These are phyloP conservation scores for Colletotrichum spinosum DNA, from an alignment of 2,329 filamentous ascomycete genomes.

Conservation along the genomic window DNA sequence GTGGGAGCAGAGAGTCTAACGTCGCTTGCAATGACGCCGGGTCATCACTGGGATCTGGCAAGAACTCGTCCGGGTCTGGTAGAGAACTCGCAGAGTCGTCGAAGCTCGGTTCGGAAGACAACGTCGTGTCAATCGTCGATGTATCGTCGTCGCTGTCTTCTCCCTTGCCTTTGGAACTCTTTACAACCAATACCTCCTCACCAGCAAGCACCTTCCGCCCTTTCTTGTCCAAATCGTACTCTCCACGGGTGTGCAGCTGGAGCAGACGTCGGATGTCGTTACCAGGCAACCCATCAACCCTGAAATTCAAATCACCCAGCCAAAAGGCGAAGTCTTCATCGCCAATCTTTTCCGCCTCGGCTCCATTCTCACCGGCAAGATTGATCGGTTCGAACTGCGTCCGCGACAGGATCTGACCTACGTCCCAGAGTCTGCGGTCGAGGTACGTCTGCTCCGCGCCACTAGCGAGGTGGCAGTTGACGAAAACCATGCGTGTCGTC, in stretches of 20 bases:
- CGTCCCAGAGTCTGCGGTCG: constrained; percentile 92
- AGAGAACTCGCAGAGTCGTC: constrained; percentile 56
- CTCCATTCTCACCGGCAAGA: constrained; percentile 72
- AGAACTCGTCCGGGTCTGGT: constrained; percentile 74
- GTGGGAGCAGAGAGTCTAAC: constrained; percentile 84
- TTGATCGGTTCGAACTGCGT: constrained; percentile 82
- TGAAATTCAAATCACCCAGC: constrained; percentile 96
- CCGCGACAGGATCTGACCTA: constrained; percentile 78
- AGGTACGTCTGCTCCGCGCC: constrained; percentile 82
- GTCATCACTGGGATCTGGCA: constrained; percentile 77
- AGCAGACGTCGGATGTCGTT: constrained; percentile 90
- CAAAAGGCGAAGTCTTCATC: constrained; percentile 96
- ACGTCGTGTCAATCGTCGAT: constrained; percentile 48
- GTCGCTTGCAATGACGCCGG: constrained; percentile 91
- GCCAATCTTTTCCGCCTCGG: constrained; percentile 78
- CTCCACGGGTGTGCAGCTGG: constrained; percentile 82
- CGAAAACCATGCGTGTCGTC: constrained; percentile 87
- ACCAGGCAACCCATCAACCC: constrained; percentile 87
- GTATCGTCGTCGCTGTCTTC: constrained; percentile 61
- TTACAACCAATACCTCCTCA: constrained; percentile 48
- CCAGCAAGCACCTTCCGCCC: constrained; percentile 55
- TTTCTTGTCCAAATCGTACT: constrained; percentile 71
- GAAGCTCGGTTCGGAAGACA: constrained; percentile 45
- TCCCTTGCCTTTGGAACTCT: constrained; percentile 39
- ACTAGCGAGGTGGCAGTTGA: constrained; percentile 92